Percentiles rank a stretch among this genome's conserved stretches.
These are phyloP conservation scores for Blastocystis sp. DNA, from an alignment of 352 stramenopile species.

Conservation along the genomic window DNA sequence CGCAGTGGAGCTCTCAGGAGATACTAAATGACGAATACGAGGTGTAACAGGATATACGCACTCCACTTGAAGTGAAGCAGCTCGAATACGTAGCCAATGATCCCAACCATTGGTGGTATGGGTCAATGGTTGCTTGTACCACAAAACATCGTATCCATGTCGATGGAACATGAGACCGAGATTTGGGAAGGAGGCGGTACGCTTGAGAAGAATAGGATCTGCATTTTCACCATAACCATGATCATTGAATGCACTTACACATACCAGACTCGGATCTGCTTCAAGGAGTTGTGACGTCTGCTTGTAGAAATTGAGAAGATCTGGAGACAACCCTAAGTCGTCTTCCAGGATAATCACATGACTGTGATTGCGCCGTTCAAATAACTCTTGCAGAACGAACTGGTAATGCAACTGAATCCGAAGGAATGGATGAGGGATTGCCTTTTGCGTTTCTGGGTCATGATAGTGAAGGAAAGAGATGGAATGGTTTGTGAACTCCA, in stretches of 20 bases:
- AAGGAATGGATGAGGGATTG: not conserved
- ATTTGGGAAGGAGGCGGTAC: conserved; percentile 35
- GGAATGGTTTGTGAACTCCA: not conserved
- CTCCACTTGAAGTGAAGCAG: conserved; percentile 12
- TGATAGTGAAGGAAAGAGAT: conserved; percentile 16
- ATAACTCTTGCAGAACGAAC: conserved; percentile 18
- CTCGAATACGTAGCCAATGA: conserved; percentile 43
- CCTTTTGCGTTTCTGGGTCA: not conserved
- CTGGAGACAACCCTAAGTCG: conserved; percentile 21
- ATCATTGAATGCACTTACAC: conserved; percentile 51
- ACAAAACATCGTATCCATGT: not conserved
- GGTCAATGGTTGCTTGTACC: conserved; percentile 4
- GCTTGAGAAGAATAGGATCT: not conserved
- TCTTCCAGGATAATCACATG: conserved; percentile 48
- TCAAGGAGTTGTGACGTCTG: not conserved
- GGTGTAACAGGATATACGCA: conserved; percentile 11
- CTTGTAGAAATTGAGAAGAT: conserved; percentile 30
- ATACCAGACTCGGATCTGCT: not conserved
- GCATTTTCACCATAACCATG: not conserved
- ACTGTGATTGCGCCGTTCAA: not conserved
- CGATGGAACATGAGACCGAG: not conserved
- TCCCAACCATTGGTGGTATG: conserved; percentile 47
- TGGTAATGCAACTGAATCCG: conserved; percentile 48
- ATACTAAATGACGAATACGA: conserved; percentile 1
- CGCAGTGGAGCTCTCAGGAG: not conserved